Conservation (phyloP, 257 asterid genomes). For the Solanum sejunctum region DNA sequence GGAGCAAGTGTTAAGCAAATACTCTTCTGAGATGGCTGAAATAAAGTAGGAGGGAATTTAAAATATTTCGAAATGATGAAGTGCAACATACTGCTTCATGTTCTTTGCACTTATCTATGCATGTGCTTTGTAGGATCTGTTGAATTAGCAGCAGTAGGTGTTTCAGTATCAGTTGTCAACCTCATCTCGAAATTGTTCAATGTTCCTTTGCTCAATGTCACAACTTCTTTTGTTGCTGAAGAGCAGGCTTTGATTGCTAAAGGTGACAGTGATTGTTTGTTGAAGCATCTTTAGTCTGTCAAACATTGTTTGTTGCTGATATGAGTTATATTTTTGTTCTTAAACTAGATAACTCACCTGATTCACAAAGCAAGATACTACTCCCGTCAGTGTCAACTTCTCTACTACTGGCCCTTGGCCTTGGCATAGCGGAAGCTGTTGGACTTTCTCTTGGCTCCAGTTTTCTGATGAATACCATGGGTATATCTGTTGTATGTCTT, state of each 20-base stretch:
- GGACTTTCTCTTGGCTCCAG: slow-evolving; percentile 60
- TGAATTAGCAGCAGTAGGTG: slow-evolving; percentile 94
- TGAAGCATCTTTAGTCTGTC: neutral
- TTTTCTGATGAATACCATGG: slow-evolving; percentile 69
- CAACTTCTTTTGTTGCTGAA: slow-evolving; percentile 95
- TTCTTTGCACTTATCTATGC: neutral
- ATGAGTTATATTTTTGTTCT: neutral
- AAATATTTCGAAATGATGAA: neutral
- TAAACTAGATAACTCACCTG: slow-evolving; percentile 26
- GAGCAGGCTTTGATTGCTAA: slow-evolving; percentile 61
- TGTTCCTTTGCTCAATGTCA: slow-evolving; percentile 88
- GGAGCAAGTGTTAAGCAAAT: neutral
- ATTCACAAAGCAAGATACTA: slow-evolving; percentile 23
- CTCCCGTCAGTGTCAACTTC: slow-evolving; percentile 92
- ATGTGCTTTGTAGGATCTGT: slow-evolving; percentile 50
- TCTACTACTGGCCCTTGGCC: slow-evolving; percentile 66
- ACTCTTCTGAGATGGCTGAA: neutral
- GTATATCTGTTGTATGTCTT: slow-evolving; percentile 93
- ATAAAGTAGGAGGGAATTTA: neutral
- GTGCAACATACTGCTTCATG: neutral
- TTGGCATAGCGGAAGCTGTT: slow-evolving; percentile 74
- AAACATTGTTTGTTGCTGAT: neutral
- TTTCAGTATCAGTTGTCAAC: slow-evolving; percentile 79
- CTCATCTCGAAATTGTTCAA: slow-evolving; percentile 83
- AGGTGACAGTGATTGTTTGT: neutral